These are phyloP conservation scores for Dicorynia guianensis DNA, from an alignment of 306 rosid species.

Conservation along the genomic window DNA sequence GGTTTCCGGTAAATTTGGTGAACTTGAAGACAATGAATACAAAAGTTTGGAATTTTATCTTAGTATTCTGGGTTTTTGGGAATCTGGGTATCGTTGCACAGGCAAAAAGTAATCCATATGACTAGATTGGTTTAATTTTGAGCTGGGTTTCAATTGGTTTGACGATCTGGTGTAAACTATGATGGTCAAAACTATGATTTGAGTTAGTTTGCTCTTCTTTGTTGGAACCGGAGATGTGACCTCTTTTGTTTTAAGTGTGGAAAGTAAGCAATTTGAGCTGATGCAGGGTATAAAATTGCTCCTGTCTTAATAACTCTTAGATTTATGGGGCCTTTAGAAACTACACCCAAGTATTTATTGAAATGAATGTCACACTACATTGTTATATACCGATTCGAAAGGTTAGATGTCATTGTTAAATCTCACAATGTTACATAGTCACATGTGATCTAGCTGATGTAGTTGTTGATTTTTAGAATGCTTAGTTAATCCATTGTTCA, in stretches of 20 bases:
- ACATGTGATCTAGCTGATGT: conserved; percentile 25
- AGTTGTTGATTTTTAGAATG: background rate
- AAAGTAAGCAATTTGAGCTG: conserved; percentile 37
- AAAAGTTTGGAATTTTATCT: conserved; percentile 45
- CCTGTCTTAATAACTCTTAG: conserved; percentile 1
- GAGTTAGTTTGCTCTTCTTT: conserved; percentile 11
- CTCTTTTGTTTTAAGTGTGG: conserved; percentile 33
- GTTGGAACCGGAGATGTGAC: background rate
- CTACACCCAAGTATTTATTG: background rate
- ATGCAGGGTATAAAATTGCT: conserved; percentile 35
- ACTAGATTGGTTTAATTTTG: conserved; percentile 30
- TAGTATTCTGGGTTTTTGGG: conserved; percentile 29
- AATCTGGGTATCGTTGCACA: conserved; percentile 40
- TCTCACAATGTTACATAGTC: background rate
- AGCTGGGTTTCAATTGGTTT: conserved; percentile 38
- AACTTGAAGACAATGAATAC: conserved; percentile 25
- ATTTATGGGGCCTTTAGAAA: conserved; percentile 36
- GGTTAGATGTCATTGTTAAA: conserved; percentile 26
- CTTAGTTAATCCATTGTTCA: conserved; percentile 29
- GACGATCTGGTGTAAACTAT: conserved; percentile 38
- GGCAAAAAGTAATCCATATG: conserved; percentile 20
- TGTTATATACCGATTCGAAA: conserved; percentile 21
- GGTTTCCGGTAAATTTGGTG: conserved; percentile 43
- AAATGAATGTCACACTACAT: conserved; percentile 19
- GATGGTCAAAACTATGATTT: conserved; percentile 30